These are phyloP conservation scores for Aspergillus affinis DNA, from an alignment of 495 filamentous ascomycete genomes.

Conservation along the genomic window DNA sequence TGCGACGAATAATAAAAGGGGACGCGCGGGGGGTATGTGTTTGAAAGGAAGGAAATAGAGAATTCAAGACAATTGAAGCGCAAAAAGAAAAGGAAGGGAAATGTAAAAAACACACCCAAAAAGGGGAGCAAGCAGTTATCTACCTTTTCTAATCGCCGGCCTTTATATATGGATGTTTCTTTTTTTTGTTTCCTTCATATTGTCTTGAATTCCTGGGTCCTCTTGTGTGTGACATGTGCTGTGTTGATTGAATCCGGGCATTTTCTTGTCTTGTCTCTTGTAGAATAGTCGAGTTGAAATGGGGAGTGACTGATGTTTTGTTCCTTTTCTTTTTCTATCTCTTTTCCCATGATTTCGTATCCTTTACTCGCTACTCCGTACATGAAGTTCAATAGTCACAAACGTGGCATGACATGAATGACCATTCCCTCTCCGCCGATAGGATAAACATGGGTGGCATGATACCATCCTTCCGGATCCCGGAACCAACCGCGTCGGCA, in stretches of 20 bases:
- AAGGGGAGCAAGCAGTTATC: neutral
- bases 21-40: constrained; percentile 14
- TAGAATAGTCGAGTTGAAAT: constrained; percentile 47
- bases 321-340: neutral
- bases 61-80: constrained; percentile 1
- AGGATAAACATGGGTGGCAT: neutral
- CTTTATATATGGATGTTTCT: constrained; percentile 4
- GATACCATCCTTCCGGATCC: neutral
- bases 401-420: neutral
- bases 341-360: too few relatives aligned
- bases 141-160: constrained; percentile 5
- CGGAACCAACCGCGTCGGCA: neutral
- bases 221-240: constrained; percentile 3
- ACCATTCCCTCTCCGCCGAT: neutral
- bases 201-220: constrained; percentile 10
- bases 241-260: constrained; percentile 25
- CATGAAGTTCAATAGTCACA: too few relatives aligned
- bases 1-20: constrained; percentile 16
- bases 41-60: constrained; percentile 3
- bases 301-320: constrained; percentile 14
- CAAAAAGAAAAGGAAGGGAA: neutral
- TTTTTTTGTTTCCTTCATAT: constrained; percentile 6
- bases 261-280: constrained; percentile 36
- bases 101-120: neutral
- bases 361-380: too few relatives aligned